A percentile compares a stretch with the other conserved stretches of the same genome.
Evolutionary conservation across 768 basidiomycete species (phyloP).

Genomic region (Russula griseocarnosa): DNA sequence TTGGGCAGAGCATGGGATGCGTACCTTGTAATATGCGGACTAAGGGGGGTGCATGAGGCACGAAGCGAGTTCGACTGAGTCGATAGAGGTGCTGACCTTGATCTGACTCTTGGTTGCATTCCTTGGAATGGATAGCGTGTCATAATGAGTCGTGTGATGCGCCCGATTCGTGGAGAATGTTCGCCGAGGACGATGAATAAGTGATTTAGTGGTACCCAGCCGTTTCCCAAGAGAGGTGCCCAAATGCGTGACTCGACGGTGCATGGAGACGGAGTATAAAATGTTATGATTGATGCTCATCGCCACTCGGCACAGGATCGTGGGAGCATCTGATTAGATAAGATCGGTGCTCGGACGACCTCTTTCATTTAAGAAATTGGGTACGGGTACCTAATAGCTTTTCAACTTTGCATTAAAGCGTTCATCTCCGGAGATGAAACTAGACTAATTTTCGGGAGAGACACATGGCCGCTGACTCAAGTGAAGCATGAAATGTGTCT

Average conservation of each 20-base stretch:
- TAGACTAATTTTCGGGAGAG: background rate
- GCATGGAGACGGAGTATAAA: background rate
- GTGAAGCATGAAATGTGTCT: background rate
- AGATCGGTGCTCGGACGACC: background rate
- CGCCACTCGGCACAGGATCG: background rate
- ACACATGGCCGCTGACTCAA: background rate
- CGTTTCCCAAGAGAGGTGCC: background rate
- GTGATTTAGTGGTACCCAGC: background rate
- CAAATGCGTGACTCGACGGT: constrained; percentile 5
- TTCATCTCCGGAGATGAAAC: constrained; percentile 5
- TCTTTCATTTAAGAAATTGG: background rate
- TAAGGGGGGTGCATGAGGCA: constrained; percentile 19
- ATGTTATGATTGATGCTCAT: background rate
- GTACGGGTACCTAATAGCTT: background rate
- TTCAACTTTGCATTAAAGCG: background rate
- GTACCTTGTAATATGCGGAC: constrained; percentile 41
- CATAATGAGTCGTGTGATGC: constrained; percentile 33
- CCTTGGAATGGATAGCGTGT: constrained; percentile 36
- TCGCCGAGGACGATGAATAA: constrained; percentile 5
- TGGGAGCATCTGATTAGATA: constrained; percentile 9
- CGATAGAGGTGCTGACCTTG: constrained; percentile 31
- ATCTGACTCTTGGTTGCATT: constrained; percentile 38
- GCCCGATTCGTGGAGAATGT: constrained; percentile 5
- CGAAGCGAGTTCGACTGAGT: background rate
- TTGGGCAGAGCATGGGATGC: background rate